Conservation (phyloP, 2,329 filamentous ascomycete species). For the Eurotiales sp. region DNA sequence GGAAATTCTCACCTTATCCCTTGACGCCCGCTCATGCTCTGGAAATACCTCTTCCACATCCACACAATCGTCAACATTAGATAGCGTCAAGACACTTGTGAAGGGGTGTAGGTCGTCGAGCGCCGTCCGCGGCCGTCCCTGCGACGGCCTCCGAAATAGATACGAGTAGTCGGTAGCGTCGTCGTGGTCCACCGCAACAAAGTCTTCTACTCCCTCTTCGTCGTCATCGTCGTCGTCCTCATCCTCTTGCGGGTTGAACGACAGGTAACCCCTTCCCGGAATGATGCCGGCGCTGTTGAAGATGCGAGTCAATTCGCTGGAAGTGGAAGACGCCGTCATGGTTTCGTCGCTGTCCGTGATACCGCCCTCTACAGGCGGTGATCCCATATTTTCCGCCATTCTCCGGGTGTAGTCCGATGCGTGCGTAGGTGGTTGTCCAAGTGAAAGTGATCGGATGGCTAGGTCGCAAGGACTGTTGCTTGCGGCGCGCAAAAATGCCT, state of each 20-base stretch:
- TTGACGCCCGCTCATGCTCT: slow-evolving; percentile 53
- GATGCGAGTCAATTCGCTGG: slow-evolving; percentile 15
- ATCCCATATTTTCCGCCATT: slow-evolving; percentile 14
- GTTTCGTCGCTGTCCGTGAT: slow-evolving; percentile 9
- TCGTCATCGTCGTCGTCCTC: slow-evolving; percentile 23
- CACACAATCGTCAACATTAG: slow-evolving; percentile 52
- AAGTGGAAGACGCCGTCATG: slow-evolving; percentile 9
- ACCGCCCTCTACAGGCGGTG: slow-evolving; percentile 10
- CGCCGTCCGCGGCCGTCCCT: slow-evolving; percentile 31
- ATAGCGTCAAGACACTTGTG: slow-evolving; percentile 64
- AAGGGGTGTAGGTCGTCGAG: slow-evolving; percentile 65
- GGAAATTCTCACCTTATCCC: slow-evolving; percentile 62
- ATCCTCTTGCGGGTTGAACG: slow-evolving; percentile 22
- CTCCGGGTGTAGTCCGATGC: not conserved
- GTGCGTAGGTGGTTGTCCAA: not conserved
- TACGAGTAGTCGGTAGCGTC: slow-evolving; percentile 38
- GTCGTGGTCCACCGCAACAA: slow-evolving; percentile 40
- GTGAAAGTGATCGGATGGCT: not conserved
- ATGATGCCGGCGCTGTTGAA: slow-evolving; percentile 14
- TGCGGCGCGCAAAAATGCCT: not conserved
- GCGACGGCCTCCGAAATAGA: slow-evolving; percentile 39
- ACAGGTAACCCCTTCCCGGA: slow-evolving; percentile 13
- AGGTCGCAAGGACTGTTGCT: not conserved
- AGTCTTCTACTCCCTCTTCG: slow-evolving; percentile 34
- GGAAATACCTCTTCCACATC: slow-evolving; percentile 59